Evolutionary conservation across 2,329 filamentous ascomycete species (phyloP).

Genomic region (Cercospora janseana): DNA sequence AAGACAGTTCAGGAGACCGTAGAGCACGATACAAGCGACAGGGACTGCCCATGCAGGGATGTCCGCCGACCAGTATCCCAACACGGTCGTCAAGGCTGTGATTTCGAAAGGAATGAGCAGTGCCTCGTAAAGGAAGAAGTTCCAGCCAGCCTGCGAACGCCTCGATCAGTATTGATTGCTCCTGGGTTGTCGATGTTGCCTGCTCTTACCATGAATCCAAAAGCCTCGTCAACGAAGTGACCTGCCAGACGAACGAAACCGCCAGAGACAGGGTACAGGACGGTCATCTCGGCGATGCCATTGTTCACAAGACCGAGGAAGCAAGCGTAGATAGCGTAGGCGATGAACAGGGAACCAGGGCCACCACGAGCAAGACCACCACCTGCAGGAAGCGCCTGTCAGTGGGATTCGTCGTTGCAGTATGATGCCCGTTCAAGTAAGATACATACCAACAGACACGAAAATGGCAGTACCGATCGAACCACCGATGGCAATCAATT

Average conservation of each 20-base stretch:
- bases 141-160: slow-evolving; percentile 45
- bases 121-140: slow-evolving; percentile 52
- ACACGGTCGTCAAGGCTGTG: slow-evolving; percentile 44
- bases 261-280: slow-evolving; percentile 25
- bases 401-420: not conserved
- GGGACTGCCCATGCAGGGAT: slow-evolving; percentile 46
- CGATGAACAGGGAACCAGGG: slow-evolving; percentile 25
- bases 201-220: slow-evolving; percentile 52
- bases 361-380: slow-evolving; percentile 52
- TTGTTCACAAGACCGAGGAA: slow-evolving; percentile 63
- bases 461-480: slow-evolving; percentile 32
- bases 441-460: slow-evolving; percentile 49
- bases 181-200: too few species aligned
- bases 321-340: slow-evolving; percentile 41
- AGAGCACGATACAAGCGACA: slow-evolving; percentile 41
- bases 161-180: too few species aligned
- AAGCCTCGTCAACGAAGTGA: slow-evolving; percentile 64
- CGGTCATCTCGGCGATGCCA: slow-evolving; percentile 60
- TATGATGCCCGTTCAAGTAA: not conserved
- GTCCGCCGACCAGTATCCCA: slow-evolving; percentile 46
- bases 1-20: slow-evolving; percentile 42
- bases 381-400: slow-evolving; percentile 2
- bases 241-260: slow-evolving; percentile 63
- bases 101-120: slow-evolving; percentile 55
- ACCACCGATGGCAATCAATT: slow-evolving; percentile 23